Evolutionary conservation across 1,139 yeast genomes (phyloP), one percentile per base, ranked within the genome.

Genomic region (Hemisphaericaspora xylanilytica): DNA sequence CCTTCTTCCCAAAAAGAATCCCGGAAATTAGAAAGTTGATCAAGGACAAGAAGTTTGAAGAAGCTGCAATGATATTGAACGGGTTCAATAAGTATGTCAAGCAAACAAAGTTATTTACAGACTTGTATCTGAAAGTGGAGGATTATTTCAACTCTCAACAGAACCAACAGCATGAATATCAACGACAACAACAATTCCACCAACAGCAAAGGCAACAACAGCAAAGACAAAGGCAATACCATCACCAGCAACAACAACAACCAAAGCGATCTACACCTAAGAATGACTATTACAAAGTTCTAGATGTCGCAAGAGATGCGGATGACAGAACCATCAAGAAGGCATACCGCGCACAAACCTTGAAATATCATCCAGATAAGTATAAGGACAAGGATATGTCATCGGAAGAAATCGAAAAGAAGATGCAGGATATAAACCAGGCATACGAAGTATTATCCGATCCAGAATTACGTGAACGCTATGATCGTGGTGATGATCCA

Each of bases 321-420:
- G 81, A 78, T 44, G 82, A 79, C 1, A 74, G 75, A 48, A 84
- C 86, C 10, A 83, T 92, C 48, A 85, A 85, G 52, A 84, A 80
- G 56, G 96, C 95, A 0, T 85, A 88, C 61, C 71, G 96, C 44
- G 70, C 80, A 8, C 77, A 84, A 54, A 85, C 95, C 26, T 81
- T 85, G 54, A 81, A 81, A 55, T 86, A 75, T 58, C 98, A 92
- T 55, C 98, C 98, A 0, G 98, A 92, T 61, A 90, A 92, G 61
- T 79, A 83, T 53, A 81, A 80, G 55, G 73, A 74, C 3, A 81
- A 80, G 22, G 88, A 81, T 28, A 55, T 85, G 48, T 63, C 78
- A 2, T 73, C 79, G n/a, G 89, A 83, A 20, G 76, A 85, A 45
- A 84, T 85, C 29, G 95, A 88, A 59, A 68, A 69, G 33, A 87